These are phyloP conservation scores for Nymphaea colorata DNA, from an alignment of 164 flowering plant genomes.

Conservation along the genomic window DNA sequence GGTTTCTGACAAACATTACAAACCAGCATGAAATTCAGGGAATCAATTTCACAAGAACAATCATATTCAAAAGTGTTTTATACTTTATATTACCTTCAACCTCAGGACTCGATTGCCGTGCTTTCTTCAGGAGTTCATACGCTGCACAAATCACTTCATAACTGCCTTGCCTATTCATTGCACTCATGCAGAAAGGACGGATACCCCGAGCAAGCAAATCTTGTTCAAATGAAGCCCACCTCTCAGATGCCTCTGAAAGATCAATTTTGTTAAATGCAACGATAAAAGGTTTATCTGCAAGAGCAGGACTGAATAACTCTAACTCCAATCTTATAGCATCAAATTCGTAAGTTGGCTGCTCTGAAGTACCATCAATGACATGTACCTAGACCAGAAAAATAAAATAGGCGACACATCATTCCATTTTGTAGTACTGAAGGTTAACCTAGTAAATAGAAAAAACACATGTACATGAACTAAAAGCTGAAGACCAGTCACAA, in stretches of 20 bases:
- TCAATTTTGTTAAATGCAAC: slow-evolving; percentile 95
- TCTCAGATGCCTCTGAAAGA: slow-evolving; percentile 80
- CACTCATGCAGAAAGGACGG: slow-evolving; percentile 80
- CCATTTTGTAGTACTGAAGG: neutral
- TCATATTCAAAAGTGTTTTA: too few species aligned
- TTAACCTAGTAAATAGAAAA: neutral
- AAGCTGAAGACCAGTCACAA: too few species aligned
- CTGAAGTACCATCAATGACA: slow-evolving; percentile 82
- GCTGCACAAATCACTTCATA: slow-evolving; percentile 75
- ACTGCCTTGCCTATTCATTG: slow-evolving; percentile 68
- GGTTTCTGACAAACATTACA: too few species aligned
- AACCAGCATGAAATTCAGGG: too few species aligned
- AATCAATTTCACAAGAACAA: too few species aligned
- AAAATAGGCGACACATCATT: neutral
- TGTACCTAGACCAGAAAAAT: slow-evolving; percentile 44
- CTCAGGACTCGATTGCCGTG: slow-evolving; percentile 18
- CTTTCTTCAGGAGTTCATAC: slow-evolving; percentile 43
- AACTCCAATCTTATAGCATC: slow-evolving; percentile 90
- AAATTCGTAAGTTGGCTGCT: slow-evolving; percentile 81
- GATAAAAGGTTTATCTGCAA: slow-evolving; percentile 71
- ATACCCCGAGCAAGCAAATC: slow-evolving; percentile 50
- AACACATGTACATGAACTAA: neutral
- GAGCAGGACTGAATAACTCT: slow-evolving; percentile 81
- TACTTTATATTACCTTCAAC: slow-evolving; percentile 29
- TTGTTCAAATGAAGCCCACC: slow-evolving; percentile 64